Base-by-base conservation (phyloP, 129 eudicot species). In the Artemisia tridentata region DNA sequence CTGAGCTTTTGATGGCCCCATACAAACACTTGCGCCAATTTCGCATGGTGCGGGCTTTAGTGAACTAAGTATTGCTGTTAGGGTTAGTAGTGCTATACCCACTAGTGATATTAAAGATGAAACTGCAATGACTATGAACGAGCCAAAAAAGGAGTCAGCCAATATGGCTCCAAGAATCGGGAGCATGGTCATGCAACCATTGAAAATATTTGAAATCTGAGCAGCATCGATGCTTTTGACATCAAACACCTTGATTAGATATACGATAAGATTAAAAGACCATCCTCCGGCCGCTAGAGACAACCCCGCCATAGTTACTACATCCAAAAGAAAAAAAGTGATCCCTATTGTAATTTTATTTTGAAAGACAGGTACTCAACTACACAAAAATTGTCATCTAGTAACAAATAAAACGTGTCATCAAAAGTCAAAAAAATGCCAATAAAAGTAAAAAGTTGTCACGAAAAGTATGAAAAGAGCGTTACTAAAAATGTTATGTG, bases 221-320 rank as follows among this genome's bases (percentile, higher is more conserved):
- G 91, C 84, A 11, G 88, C 91, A 13, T 75, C 77, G 11, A 82
- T 83, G 79, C 78, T 83, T 64, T 83, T 80, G 23, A 86, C 25
- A 53, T 80, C 78, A 65, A 86, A 86, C 48, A 76, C 83, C 4
- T 63, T 74, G 7, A 86, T 78, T 3, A 86, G 77, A 61, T 80
- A 86, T 63, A 86, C 88, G 17, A 80, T 83, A 8, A 86, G 60
- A 53, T 83, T 86, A 15, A 17, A 69, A 18, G 41, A 19, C 91
- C 85, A 82, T 64, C 87, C 88, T 57, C 81, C 84, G 2, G 83
- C 84, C 19, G 87, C 87, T 48, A 83, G 41, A 1, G 84, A 60
- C 52, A 86, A 70, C 12, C 88, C 85, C 55, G 73, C 68, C 75
- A 77, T 72, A 27, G 83, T 73, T 14, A 77, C 91, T 82, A 75